Conservation (phyloP, 2,329 filamentous ascomycete genomes). For the Diaporthe vexans region DNA sequence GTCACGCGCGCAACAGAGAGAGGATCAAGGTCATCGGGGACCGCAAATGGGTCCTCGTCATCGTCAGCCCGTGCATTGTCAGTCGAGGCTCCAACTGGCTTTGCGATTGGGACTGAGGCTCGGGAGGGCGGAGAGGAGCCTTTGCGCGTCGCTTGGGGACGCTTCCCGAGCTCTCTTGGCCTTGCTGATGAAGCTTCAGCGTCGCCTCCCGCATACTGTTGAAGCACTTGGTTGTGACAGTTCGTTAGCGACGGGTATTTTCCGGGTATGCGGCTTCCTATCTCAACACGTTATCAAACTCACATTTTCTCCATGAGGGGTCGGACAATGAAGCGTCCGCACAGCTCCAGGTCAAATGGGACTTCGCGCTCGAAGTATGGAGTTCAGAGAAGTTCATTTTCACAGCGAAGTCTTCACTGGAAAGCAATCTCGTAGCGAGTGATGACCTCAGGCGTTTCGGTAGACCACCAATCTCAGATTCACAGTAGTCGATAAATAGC, state of each 20-base stretch:
- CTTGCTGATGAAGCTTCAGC: background rate
- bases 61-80: background rate
- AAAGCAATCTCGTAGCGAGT: background rate
- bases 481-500: background rate
- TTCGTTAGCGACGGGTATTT: background rate
- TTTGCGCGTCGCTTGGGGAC: background rate
- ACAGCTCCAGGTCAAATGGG: background rate
- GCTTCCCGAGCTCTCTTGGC: background rate
- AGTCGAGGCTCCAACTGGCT: no score
- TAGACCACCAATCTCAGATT: background rate
- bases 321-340: background rate
- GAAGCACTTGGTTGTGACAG: background rate
- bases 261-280: no score
- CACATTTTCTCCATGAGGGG: background rate
- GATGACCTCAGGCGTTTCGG: no score
- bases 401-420: background rate
- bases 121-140: no score
- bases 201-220: background rate
- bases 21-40: background rate
- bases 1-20: background rate
- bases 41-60: no score
- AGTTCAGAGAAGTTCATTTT: conserved; percentile 1
- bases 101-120: background rate
- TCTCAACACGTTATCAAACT: background rate
- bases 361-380: background rate